Base-by-base conservation (phyloP, 306 rosid species). In the Alnus glutinosa region DNA sequence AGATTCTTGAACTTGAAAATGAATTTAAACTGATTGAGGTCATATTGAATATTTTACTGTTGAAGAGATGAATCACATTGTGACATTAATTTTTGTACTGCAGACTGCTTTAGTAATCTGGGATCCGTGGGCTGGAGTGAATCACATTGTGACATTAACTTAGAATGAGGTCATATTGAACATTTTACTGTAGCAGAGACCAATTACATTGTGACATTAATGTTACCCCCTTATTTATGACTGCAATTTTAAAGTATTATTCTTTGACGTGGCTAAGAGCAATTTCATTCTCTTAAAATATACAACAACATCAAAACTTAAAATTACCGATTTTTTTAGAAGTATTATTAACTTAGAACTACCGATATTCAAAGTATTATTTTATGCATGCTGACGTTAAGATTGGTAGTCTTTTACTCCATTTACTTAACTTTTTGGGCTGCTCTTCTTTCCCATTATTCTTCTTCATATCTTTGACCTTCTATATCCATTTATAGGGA, bases 401-500 rank as follows among this genome's bases (percentile, higher is more conserved):
- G 58, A 55, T 46, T 55, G 37, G 19, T n/a, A 66, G 55, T 42
- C 23, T 70, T 46, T 36, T 18, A 4, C 73, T 55, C 0, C 16
- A 14, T 46, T 78, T 39, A 18, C 18, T 5, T 2, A 1, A 70
- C 48, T 77, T 18, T 47, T 32, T 5, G 28, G n/a, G 30, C 64
- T 34, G 39, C 55, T 67, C 52, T 70, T 58, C 5, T 54, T 64
- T 73, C 51, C 36, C 14, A 50, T 51, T 67, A 62, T 19, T 15
- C 13, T 50, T 67, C 39, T 47, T 2, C 74, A 15, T 19, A 36
- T 4, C 59, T 30, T 42, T 73, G 81, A 51, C 57, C 50, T 37
- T 49, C 2, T 55, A 3, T 61, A 47, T 74, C 2, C 32, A 42
- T 78, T 32, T 63, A 12, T 54, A 94, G 98, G 74, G 88, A 86